Conservation (phyloP, 768 basidiomycete genomes). For the Fomitopsis pulvina region DNA sequence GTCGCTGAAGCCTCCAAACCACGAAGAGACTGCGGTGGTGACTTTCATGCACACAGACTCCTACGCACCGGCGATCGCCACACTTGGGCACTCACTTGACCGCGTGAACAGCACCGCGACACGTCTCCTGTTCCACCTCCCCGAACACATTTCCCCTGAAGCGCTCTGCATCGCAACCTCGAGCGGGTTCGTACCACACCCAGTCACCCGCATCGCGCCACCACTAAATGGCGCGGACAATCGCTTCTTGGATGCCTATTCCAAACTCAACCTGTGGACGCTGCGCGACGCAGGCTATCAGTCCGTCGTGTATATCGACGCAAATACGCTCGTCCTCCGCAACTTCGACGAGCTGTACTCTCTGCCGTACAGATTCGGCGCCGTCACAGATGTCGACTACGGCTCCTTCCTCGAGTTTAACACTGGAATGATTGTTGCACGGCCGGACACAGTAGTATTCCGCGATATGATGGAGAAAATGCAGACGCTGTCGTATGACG, state of each 20-base stretch:
- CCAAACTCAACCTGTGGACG: conserved; percentile 37
- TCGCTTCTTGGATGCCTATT: conserved; percentile 36
- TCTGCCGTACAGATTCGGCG: conserved; percentile 34
- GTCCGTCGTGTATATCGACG: conserved; percentile 33
- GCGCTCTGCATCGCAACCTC: conserved; percentile 33
- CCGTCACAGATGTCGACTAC: conserved; percentile 34
- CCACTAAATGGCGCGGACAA: conserved; percentile 29
- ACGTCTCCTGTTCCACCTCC: conserved; percentile 27
- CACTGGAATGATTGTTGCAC: conserved; percentile 33
- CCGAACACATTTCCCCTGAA: conserved; percentile 29
- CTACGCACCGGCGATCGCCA: conserved; percentile 25
- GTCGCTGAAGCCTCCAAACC: neutral
- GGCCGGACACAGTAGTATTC: conserved; percentile 25
- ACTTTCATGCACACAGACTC: conserved; percentile 26
- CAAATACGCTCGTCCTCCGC: conserved; percentile 35
- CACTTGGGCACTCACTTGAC: conserved; percentile 26
- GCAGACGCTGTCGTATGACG: conserved; percentile 25
- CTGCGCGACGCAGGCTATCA: conserved; percentile 27
- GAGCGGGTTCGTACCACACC: conserved; percentile 32
- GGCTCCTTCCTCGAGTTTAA: conserved; percentile 34
- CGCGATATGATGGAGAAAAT: conserved; percentile 24
- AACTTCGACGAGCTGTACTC: conserved; percentile 41
- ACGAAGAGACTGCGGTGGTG: conserved; percentile 21
- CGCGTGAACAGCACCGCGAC: conserved; percentile 26
- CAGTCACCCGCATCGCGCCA: conserved; percentile 31